Conservation (phyloP, 345 rosid genomes). For the Eucalyptus cloeziana region DNA sequence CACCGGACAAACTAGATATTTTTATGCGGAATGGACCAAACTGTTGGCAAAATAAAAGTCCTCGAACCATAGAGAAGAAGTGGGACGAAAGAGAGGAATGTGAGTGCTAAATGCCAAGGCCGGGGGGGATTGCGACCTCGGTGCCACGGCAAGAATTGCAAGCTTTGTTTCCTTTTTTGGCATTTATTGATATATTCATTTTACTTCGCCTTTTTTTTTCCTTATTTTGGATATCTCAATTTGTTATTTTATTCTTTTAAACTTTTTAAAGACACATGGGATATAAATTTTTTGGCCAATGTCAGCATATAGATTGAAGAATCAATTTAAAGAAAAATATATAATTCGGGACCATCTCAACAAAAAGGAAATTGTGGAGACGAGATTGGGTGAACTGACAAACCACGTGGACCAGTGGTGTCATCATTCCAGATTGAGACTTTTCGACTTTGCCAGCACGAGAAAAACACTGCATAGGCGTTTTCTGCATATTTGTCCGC, state of each 20-base stretch:
- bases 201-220: neutral
- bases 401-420: neutral
- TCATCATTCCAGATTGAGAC: neutral
- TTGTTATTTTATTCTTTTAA: neutral
- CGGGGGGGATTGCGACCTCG: no score
- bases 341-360: neutral
- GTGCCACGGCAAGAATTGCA: neutral
- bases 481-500: neutral
- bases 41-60: neutral
- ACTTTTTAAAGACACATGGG: neutral
- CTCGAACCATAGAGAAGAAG: neutral
- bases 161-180: neutral
- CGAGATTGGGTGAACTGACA: neutral
- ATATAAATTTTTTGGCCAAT: neutral
- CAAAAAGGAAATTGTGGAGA: rapidly evolving
- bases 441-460: neutral
- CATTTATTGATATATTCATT: neutral
- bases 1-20: neutral
- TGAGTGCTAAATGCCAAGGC: no score
- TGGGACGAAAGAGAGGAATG: neutral
- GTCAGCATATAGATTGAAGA: neutral
- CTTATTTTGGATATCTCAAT: neutral
- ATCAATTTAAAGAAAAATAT: neutral
- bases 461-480: neutral
- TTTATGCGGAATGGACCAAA: neutral